Percentiles rank a stretch among this genome's conserved stretches.
These are phyloP conservation scores for Mytilinidion resinicola DNA, from an alignment of 495 filamentous ascomycete genomes.

Conservation along the genomic window DNA sequence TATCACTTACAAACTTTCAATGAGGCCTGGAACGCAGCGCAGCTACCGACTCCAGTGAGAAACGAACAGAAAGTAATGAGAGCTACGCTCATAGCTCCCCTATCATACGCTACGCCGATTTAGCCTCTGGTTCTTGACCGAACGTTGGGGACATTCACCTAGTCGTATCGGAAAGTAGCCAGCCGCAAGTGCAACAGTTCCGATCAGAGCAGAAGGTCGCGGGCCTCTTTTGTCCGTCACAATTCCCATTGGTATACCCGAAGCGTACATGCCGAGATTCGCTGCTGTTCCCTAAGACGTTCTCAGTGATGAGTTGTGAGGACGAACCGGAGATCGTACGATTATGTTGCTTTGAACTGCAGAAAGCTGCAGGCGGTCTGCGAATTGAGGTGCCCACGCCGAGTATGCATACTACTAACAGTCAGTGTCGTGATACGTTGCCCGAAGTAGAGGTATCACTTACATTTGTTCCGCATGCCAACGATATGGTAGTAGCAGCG, in stretches of 20 bases:
- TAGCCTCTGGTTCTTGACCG: conserved; percentile 11
- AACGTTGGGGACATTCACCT: conserved; percentile 39
- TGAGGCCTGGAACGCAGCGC: conserved; percentile 75
- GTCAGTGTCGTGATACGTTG: conserved; percentile 4
- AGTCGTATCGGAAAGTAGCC: conserved; percentile 78
- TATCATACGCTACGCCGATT: conserved; percentile 45
- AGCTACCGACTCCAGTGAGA: conserved; percentile 80
- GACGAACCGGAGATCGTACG: conserved; percentile 42
- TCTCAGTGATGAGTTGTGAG: conserved; percentile 7
- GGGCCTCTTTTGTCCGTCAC: conserved; percentile 82
- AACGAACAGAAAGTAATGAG: conserved; percentile 75
- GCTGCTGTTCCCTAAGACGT: conserved; percentile 64
- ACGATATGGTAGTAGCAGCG: conserved; percentile 76
- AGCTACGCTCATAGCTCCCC: conserved; percentile 51
- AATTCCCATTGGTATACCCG: conserved; percentile 81
- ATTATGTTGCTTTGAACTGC: conserved; percentile 89
- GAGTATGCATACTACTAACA: conserved; percentile 83
- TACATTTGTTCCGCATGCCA: conserved; percentile 92
- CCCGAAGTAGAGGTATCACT: conserved; percentile 20
- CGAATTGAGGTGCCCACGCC: conserved; percentile 95
- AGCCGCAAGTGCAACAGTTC: conserved; percentile 59
- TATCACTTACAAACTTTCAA: conserved; percentile 57
- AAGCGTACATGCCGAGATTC: conserved; percentile 94
- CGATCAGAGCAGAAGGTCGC: conserved; percentile 65
- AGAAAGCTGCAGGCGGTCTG: conserved; percentile 73